Percentiles rank a stretch among this genome's conserved stretches.
phyloP scores from a whole-genome alignment of 2,329 filamentous ascomycete species.

The Endocalyx cinctus region DNA sequence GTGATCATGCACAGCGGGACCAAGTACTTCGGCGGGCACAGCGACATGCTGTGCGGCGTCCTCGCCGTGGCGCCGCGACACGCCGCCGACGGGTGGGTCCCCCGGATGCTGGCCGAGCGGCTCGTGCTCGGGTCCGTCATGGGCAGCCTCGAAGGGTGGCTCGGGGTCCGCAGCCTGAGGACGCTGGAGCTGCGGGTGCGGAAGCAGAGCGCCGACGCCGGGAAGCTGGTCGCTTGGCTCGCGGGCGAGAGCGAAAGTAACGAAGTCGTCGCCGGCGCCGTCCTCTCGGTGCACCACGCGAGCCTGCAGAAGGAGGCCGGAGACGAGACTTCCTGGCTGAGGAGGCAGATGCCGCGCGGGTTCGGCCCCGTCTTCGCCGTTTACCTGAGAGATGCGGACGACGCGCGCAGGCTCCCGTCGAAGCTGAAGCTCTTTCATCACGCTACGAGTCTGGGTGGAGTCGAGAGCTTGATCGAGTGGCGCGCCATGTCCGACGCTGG shows the following conservation, averaged over 20 bases:
- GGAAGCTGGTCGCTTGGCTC: slow-evolving; percentile 69
- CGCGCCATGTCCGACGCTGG: slow-evolving; percentile 75
- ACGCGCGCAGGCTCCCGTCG: slow-evolving; percentile 68
- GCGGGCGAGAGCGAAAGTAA: slow-evolving; percentile 27
- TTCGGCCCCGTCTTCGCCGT: slow-evolving; percentile 87
- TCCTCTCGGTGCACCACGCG: slow-evolving; percentile 68
- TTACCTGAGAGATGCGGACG: slow-evolving; percentile 52
- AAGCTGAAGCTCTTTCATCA: slow-evolving; percentile 84
- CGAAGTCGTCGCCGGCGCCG: slow-evolving; percentile 44
- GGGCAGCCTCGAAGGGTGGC: slow-evolving; percentile 87
- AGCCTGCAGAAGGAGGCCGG: slow-evolving; percentile 66
- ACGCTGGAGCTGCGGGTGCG: slow-evolving; percentile 80
- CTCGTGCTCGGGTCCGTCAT: slow-evolving; percentile 77
- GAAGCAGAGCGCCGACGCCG: slow-evolving; percentile 69
- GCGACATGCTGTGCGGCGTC: slow-evolving; percentile 86
- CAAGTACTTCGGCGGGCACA: slow-evolving; percentile 95
- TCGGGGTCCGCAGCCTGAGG: slow-evolving; percentile 79
- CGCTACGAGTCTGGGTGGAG: slow-evolving; percentile 87
- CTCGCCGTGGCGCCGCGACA: slow-evolving; percentile 57
- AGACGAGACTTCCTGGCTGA: slow-evolving; percentile 56
- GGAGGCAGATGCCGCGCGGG: slow-evolving; percentile 84
- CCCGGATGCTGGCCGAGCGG: slow-evolving; percentile 61
- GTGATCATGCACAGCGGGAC: slow-evolving; percentile 88
- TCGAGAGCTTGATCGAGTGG: slow-evolving; percentile 97
- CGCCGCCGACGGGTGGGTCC: slow-evolving; percentile 51